Percentiles rank a stretch among this genome's conserved stretches.
These are phyloP conservation scores for Platismatia glauca DNA, from an alignment of 495 filamentous ascomycete genomes.

Conservation along the genomic window DNA sequence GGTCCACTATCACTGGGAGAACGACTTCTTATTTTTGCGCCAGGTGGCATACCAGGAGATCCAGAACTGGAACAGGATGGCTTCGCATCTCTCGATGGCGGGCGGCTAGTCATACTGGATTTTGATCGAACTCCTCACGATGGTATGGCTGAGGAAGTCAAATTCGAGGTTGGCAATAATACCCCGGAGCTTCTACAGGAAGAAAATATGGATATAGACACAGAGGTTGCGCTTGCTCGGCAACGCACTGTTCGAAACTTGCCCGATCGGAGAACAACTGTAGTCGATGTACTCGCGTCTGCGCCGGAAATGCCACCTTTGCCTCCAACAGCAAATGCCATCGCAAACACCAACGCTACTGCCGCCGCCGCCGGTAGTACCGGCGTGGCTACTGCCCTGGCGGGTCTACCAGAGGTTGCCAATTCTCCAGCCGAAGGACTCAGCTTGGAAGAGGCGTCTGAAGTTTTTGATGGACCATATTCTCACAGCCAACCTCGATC, in stretches of 20 bases:
- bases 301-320: slow-evolving; percentile 19
- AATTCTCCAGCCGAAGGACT: slow-evolving; percentile 18
- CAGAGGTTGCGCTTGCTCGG: slow-evolving; percentile 73
- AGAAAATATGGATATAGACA: slow-evolving; percentile 66
- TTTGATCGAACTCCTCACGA: slow-evolving; percentile 54
- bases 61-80: slow-evolving; percentile 60
- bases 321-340: slow-evolving; percentile 20
- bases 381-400: not conserved
- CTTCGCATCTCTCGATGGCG: slow-evolving; percentile 70
- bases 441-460: slow-evolving; percentile 24
- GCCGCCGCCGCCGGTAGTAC: not conserved
- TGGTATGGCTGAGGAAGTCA: slow-evolving; percentile 47
- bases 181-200: slow-evolving; percentile 63
- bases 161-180: slow-evolving; percentile 66
- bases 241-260: slow-evolving; percentile 46
- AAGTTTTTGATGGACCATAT: slow-evolving; percentile 56
- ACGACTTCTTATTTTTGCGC: slow-evolving; percentile 65
- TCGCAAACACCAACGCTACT: slow-evolving; percentile 13
- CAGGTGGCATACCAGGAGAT: slow-evolving; percentile 54
- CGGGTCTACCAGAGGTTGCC: not conserved
- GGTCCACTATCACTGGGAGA: slow-evolving; percentile 35
- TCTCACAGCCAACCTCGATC: slow-evolving; percentile 72
- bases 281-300: slow-evolving; percentile 21
- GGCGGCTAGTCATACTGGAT: slow-evolving; percentile 67
- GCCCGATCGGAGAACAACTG: slow-evolving; percentile 12